These are phyloP conservation scores for Acorus gramineus DNA, from an alignment of 106 monocot genomes.

Conservation along the genomic window DNA sequence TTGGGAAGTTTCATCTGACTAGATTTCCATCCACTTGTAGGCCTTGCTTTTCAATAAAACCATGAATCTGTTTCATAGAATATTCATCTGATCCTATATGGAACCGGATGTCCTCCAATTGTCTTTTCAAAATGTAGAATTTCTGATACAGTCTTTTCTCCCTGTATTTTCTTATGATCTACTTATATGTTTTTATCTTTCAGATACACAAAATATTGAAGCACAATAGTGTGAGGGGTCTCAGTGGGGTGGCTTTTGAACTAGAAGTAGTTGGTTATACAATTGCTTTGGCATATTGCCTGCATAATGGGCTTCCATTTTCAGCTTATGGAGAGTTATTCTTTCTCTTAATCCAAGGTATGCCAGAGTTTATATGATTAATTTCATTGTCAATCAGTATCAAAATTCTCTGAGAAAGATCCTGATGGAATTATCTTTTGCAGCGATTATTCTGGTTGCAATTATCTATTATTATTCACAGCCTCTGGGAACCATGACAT, in stretches of 20 bases:
- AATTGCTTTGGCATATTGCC: conserved; percentile 89
- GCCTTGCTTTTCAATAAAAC: not conserved
- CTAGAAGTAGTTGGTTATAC: conserved; percentile 94
- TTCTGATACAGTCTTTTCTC: too few relatives aligned
- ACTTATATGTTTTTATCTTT: conserved; percentile 3
- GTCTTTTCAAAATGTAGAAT: too few relatives aligned
- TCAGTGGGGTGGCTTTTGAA: conserved; percentile 79
- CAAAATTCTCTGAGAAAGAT: too few relatives aligned
- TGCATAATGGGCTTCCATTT: conserved; percentile 87
- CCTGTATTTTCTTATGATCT: not conserved
- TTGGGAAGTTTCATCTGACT: too few relatives aligned
- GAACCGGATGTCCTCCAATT: too few relatives aligned
- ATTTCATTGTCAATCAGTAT: too few relatives aligned
- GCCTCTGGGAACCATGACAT: conserved; percentile 49
- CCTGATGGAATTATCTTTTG: not conserved
- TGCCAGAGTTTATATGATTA: not conserved
- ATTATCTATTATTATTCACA: conserved; percentile 80
- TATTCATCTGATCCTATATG: too few relatives aligned
- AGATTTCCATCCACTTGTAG: not conserved
- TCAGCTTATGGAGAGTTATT: conserved; percentile 86
- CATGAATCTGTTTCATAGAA: not conserved
- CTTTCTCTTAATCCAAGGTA: conserved; percentile 91
- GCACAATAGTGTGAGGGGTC: conserved; percentile 67
- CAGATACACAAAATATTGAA: conserved; percentile 82
- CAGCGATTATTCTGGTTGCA: conserved; percentile 81